Conservation (phyloP, 805 yeast species). For the Candida maris region DNA sequence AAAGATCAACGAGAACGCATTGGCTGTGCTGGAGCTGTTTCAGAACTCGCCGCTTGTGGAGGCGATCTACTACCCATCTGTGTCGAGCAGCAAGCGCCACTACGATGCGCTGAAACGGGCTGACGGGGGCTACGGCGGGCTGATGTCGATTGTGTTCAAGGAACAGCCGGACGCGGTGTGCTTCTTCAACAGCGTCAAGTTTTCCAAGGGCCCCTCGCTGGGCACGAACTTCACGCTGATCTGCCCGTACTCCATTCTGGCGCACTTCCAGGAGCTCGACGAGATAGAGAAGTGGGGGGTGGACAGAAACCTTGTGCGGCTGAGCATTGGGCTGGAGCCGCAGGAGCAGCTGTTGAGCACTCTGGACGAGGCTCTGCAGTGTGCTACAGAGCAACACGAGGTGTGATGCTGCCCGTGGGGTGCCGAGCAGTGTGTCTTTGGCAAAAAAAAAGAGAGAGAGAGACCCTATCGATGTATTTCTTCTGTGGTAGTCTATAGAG, state of each 20-base stretch:
- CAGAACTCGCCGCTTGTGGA: constrained; percentile 50
- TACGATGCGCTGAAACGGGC: constrained; percentile 69
- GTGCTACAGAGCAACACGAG: constrained; percentile 37
- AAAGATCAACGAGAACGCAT: constrained; percentile 54
- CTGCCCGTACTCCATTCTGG: constrained; percentile 85
- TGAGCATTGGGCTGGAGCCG: constrained; percentile 84
- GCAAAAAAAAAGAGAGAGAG: too few relatives aligned
- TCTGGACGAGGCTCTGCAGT: constrained; percentile 50
- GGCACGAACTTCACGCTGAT: constrained; percentile 89
- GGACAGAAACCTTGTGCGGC: constrained; percentile 69
- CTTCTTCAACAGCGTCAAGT: constrained; percentile 67
- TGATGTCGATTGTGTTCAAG: constrained; percentile 69
- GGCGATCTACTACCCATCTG: constrained; percentile 68
- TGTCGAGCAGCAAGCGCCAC: constrained; percentile 49
- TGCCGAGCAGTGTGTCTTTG: too few relatives aligned
- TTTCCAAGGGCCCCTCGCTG: constrained; percentile 86
- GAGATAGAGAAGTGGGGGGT: constrained; percentile 81
- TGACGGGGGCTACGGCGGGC: constrained; percentile 86
- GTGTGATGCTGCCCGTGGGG: too few relatives aligned
- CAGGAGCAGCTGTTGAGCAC: constrained; percentile 49
- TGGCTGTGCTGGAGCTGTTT: constrained; percentile 52
- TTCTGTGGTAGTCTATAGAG: too few relatives aligned
- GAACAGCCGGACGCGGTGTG: constrained; percentile 58
- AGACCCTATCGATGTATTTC: too few relatives aligned
- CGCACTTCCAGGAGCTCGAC: constrained; percentile 79